A percentile compares a stretch with the other conserved stretches of the same genome.
Evolutionary conservation across 1,284 basidiomycete genomes (phyloP).

Genomic region (Trametes polyzona): DNA sequence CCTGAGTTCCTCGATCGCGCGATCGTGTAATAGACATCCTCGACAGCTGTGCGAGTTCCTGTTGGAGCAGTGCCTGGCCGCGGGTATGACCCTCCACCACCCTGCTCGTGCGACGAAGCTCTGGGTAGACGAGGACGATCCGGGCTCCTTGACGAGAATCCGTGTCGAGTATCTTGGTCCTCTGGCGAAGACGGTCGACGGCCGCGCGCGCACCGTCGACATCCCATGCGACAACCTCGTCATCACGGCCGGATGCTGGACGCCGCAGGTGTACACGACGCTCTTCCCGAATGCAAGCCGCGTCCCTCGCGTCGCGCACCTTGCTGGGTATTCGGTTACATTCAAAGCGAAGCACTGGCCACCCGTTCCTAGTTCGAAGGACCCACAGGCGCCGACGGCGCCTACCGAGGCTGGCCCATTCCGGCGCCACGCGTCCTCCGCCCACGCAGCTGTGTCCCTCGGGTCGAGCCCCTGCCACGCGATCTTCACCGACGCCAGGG

Average conservation of each 20-base stretch:
- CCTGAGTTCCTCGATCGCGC: conserved; percentile 3
- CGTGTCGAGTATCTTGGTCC: conserved; percentile 30
- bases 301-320: conserved; percentile 36
- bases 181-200: conserved; percentile 19
- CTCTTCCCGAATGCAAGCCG: conserved; percentile 48
- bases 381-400: conserved; percentile 7
- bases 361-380: conserved; percentile 11
- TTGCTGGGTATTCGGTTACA: conserved; percentile 38
- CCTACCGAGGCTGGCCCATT: background rate
- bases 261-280: conserved; percentile 51
- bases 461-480: conserved; percentile 34
- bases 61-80: conserved; percentile 45
- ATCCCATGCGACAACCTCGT: conserved; percentile 50
- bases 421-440: conserved; percentile 1
- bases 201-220: conserved; percentile 25
- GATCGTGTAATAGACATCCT: conserved; percentile 47
- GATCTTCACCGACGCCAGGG: conserved; percentile 37
- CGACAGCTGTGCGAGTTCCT: conserved; percentile 55
- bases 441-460: conserved; percentile 2
- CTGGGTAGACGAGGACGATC: conserved; percentile 15
- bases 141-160: conserved; percentile 19
- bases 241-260: conserved; percentile 68
- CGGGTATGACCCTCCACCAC: conserved; percentile 45
- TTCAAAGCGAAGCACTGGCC: conserved; percentile 36
- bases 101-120: conserved; percentile 36